Evolutionary conservation across 371 early-diverging fungal genomes (phyloP).

Genomic region (Capillidium heterosporum): DNA sequence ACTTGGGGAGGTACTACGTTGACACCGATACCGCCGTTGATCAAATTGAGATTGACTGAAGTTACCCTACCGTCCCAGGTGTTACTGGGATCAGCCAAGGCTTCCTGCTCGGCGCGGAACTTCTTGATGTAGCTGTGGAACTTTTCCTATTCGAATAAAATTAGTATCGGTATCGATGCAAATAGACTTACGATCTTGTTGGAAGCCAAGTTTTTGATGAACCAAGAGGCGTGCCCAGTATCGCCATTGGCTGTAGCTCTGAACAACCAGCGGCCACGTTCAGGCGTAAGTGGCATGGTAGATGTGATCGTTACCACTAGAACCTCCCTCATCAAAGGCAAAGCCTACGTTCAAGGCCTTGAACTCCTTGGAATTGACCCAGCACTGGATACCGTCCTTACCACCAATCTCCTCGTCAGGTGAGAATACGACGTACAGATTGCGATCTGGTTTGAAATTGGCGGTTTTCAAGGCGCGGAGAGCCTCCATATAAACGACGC

Average conservation of each 20-base stretch:
- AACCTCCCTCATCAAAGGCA: conserved; percentile 27
- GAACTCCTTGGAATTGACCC: conserved; percentile 36
- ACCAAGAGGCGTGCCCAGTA: conserved; percentile 63
- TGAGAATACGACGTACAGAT: conserved; percentile 45
- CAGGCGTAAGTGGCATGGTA: conserved; percentile 24
- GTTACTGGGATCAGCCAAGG: conserved; percentile 17
- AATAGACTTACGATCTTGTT: conserved; percentile 14
- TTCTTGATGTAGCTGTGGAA: neutral
- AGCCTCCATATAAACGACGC: conserved; percentile 49
- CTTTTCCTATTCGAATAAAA: neutral
- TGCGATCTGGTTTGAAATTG: conserved; percentile 23
- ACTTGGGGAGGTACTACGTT: conserved; percentile 50
- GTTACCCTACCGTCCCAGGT: conserved; percentile 54
- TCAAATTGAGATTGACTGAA: conserved; percentile 24
- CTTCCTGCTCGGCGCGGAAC: conserved; percentile 30
- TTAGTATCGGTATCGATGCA: neutral
- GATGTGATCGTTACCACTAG: conserved; percentile 20
- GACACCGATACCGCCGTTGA: conserved; percentile 25
- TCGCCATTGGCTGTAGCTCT: conserved; percentile 28
- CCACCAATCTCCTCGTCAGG: conserved; percentile 75
- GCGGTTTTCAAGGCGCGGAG: conserved; percentile 34
- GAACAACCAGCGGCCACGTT: conserved; percentile 51
- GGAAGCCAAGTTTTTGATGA: conserved; percentile 33
- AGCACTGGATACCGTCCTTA: conserved; percentile 41
- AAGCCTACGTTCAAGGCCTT: conserved; percentile 11